A percentile compares a stretch with the other conserved stretches of the same genome.
phyloP scores from a whole-genome alignment of 2,329 filamentous ascomycete genomes.

The Fusarium sulawesiense region DNA sequence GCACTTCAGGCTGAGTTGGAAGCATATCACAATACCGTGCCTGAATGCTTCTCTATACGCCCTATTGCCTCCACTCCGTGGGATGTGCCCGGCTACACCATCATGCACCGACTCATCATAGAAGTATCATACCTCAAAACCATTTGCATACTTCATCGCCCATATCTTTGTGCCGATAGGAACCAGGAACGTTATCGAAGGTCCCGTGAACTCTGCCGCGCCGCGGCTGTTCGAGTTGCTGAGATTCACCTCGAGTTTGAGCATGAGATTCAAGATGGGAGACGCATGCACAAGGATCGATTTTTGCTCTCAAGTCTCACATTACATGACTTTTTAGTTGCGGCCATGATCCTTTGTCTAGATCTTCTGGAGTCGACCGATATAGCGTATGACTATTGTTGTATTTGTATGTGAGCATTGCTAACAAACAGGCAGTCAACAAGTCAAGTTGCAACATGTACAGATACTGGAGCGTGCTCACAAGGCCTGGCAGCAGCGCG shows the following conservation, averaged over 20 bases:
- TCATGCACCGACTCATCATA: conserved; percentile 62
- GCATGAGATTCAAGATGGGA: conserved; percentile 59
- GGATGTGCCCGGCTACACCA: conserved; percentile 57
- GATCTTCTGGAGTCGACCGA: conserved; percentile 57
- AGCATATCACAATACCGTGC: conserved; percentile 51
- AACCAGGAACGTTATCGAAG: conserved; percentile 52
- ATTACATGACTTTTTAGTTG: conserved; percentile 68
- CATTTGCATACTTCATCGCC: conserved; percentile 62
- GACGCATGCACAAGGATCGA: conserved; percentile 62
- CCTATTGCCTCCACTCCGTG: conserved; percentile 57
- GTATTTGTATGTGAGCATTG: neutral
- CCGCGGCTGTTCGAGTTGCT: conserved; percentile 58
- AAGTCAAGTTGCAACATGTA: conserved; percentile 52
- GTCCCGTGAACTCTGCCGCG: conserved; percentile 57
- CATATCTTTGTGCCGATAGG: conserved; percentile 57
- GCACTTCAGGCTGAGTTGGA: conserved; percentile 56
- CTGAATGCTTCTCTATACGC: conserved; percentile 54
- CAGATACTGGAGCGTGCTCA: conserved; percentile 55
- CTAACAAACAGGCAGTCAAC: conserved; percentile 35
- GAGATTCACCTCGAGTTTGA: conserved; percentile 61
- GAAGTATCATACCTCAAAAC: conserved; percentile 62
- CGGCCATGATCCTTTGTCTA: conserved; percentile 69
- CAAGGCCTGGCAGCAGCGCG: conserved; percentile 56
- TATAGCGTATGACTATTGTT: conserved; percentile 48
- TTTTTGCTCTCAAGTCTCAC: conserved; percentile 66